These are phyloP conservation scores for Saccharomycopsis sp. DNA, from an alignment of 805 yeast species.

Conservation along the genomic window DNA sequence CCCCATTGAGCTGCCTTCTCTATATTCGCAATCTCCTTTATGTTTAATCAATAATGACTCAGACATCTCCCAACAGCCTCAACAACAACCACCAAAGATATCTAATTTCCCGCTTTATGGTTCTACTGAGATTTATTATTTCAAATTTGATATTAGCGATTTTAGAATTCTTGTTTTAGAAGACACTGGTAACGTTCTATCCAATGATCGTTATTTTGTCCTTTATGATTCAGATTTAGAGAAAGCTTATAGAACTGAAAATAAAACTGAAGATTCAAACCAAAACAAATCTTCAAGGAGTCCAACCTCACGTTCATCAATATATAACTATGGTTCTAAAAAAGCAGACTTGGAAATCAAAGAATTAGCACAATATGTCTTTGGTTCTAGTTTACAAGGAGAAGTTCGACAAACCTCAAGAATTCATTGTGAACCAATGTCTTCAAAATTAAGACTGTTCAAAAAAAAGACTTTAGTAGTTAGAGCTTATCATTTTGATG, in stretches of 20 bases:
- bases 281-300: too few species aligned
- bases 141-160: constrained; percentile 7
- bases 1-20: constrained; percentile 13
- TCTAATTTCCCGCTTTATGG: constrained; percentile 15
- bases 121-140: constrained; percentile 2
- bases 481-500: constrained; percentile 17
- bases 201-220: constrained; percentile 13
- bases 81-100: too few species aligned
- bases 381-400: constrained; percentile 15
- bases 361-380: constrained; percentile 14
- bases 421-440: constrained; percentile 17
- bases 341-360: not conserved
- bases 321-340: not conserved
- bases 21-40: constrained; percentile 13
- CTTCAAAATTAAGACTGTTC: not conserved
- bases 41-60: constrained; percentile 4
- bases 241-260: not conserved
- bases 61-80: not conserved
- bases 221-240: constrained; percentile 16
- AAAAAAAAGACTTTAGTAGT: constrained; percentile 13
- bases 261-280: not conserved
- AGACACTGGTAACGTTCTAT: constrained; percentile 14
- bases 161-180: constrained; percentile 16
- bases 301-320: not conserved
- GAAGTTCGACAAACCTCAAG: constrained; percentile 14